Evolutionary conservation across 1,284 basidiomycete genomes (phyloP).

Genomic region (Singerocomus inundabilis): DNA sequence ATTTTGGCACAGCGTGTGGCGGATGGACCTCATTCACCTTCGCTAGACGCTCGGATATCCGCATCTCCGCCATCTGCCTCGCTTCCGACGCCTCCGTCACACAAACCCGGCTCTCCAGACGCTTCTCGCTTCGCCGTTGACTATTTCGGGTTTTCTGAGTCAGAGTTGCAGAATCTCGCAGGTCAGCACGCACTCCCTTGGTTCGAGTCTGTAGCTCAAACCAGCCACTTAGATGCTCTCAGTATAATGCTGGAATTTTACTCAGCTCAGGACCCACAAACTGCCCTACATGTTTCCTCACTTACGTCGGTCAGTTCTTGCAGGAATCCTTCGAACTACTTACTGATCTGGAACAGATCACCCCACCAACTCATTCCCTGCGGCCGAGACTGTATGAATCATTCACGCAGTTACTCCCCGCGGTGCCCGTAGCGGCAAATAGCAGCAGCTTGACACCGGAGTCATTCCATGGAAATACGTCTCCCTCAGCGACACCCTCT

Average conservation of each 20-base stretch:
- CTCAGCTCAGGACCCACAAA: conserved; percentile 53
- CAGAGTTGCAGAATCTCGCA: conserved; percentile 55
- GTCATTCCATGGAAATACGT: conserved; percentile 55
- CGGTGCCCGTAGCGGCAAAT: conserved; percentile 29
- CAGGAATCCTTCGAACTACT: conserved; percentile 1
- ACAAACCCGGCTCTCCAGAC: conserved; percentile 69
- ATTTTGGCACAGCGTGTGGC: conserved; percentile 67
- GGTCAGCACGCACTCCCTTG: conserved; percentile 41
- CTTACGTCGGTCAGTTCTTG: conserved; percentile 48
- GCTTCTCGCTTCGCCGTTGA: conserved; percentile 64
- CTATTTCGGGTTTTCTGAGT: conserved; percentile 59
- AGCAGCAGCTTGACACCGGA: conserved; percentile 52
- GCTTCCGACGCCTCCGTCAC: conserved; percentile 70
- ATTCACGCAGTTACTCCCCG: conserved; percentile 31
- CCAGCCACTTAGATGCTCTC: conserved; percentile 50
- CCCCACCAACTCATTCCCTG: conserved; percentile 26
- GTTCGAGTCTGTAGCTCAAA: conserved; percentile 12
- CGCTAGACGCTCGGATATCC: conserved; percentile 69
- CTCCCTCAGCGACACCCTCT: conserved; percentile 42
- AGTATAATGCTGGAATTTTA: conserved; percentile 73
- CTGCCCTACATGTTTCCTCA: conserved; percentile 46
- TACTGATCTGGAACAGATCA: conserved; percentile 21
- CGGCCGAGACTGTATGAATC: conserved; percentile 31
- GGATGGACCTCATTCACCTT: conserved; percentile 69
- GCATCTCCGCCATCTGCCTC: conserved; percentile 59